Base-by-base conservation (phyloP, 1,284 basidiomycete genomes). In the Xerocomus subilludens region DNA sequence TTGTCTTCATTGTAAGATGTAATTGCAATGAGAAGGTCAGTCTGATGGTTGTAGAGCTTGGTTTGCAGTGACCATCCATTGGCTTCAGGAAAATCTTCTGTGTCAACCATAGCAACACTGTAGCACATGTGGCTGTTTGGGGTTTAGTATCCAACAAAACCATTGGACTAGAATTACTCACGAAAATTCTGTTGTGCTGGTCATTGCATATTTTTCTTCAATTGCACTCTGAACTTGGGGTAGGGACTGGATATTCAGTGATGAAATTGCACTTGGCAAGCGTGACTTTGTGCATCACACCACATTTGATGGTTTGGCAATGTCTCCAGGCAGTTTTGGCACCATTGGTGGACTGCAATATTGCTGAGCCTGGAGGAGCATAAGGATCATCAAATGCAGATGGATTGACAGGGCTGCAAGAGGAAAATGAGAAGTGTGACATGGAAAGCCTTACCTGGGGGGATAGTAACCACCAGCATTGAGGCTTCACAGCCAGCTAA, bases 1-100 rank as follows among this genome's bases (percentile, higher is more conserved):
- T 98, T 98, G 89, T 99, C 97, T 86, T 95, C 94, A 75, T 96
- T 95, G 85, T 96, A 96, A 6, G 93, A 94, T 2, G 96, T 97
- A 78, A 97, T 93, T 8, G 95, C 95, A 77, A 99, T 98, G 58
- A 99, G 89, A 13, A 99, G 85, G 80, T 99, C 98, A 1, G 98
- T 99, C 79, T 96, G 91, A 67, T 97, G 94, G 69, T 93, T 92
- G 85, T 97, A 98, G 75, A 93, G 88, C 79, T 94, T 94, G 8
- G 93, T 90, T 30, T 98, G 92, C 60, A 99, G 87, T 21, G 93
- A 93, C 87, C 90, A 95, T 35, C 98, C 97, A 80, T 91, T 92
- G 58, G 91, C 92, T 80, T 92, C 91, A 9, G 87, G 88, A 80
- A 98, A 99, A 79, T 98, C 97, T 83, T 99, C 97, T 13, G 97